Evolutionary conservation across 2,329 filamentous ascomycete genomes (phyloP).

Genomic region (Paecilomyces variotii): DNA sequence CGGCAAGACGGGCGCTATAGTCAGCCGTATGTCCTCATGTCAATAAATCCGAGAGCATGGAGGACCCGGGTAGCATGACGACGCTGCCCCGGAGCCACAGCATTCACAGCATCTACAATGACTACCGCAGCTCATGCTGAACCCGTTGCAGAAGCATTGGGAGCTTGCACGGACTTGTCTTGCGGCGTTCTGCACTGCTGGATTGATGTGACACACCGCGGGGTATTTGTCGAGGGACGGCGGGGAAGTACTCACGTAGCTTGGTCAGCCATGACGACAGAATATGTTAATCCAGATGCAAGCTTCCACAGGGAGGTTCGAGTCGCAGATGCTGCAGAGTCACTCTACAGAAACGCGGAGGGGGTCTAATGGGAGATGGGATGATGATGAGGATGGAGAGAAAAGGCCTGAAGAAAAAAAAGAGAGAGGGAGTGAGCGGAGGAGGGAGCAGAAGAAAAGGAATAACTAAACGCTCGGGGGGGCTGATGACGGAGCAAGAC

Average conservation of each 20-base stretch:
- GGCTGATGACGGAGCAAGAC: neutral
- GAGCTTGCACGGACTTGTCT: neutral
- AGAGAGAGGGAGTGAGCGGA: constrained; percentile 4
- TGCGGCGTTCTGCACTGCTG: neutral
- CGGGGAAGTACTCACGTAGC: constrained; percentile 35
- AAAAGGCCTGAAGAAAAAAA: constrained; percentile 6
- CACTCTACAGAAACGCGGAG: constrained; percentile 2
- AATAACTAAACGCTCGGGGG: neutral
- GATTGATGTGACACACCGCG: neutral
- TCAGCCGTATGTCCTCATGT: constrained; percentile 32
- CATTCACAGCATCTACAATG: neutral
- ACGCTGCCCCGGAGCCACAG: neutral
- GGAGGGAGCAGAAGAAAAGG: neutral
- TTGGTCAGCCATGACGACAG: constrained; percentile 34
- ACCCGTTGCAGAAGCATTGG: neutral
- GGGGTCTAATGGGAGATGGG: neutral
- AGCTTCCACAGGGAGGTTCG: neutral
- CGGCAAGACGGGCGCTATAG: constrained; percentile 65
- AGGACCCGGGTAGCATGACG: neutral
- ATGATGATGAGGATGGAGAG: constrained; percentile 4
- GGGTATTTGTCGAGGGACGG: constrained; percentile 2
- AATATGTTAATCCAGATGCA: constrained; percentile 1
- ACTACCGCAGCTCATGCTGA: neutral
- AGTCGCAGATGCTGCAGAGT: constrained; percentile 1
- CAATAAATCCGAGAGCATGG: constrained; percentile 13